These are phyloP conservation scores for Sicyos baderoa DNA, from an alignment of 306 rosid species.

Conservation along the genomic window DNA sequence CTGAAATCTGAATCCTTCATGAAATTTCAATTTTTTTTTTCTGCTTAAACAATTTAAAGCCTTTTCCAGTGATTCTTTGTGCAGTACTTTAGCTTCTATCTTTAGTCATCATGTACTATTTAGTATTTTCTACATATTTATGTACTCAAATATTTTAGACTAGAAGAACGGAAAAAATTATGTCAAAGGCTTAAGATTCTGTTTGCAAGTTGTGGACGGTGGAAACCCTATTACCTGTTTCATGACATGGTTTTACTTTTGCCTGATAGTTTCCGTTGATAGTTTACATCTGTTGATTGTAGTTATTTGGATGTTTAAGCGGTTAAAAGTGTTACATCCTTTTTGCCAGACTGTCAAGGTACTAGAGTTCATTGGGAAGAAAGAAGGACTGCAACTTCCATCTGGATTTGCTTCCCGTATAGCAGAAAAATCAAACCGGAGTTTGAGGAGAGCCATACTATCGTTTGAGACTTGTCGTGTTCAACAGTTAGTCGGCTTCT, in stretches of 20 bases:
- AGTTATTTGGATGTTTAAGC: neutral
- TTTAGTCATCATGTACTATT: neutral
- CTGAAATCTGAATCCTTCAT: too few relatives aligned
- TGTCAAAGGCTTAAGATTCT: neutral
- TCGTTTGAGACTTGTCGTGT: constrained; percentile 85
- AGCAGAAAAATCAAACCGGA: constrained; percentile 75
- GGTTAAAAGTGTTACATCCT: neutral
- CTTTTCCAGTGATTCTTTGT: neutral
- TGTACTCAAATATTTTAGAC: neutral
- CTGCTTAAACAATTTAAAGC: neutral
- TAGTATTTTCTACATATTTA: neutral
- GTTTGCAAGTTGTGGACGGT: constrained; percentile 3
- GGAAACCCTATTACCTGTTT: neutral
- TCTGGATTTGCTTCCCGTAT: constrained; percentile 59
- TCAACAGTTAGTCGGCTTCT: constrained; percentile 57
- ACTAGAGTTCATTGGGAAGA: constrained; percentile 68
- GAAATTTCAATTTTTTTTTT: neutral
- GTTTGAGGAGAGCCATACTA: constrained; percentile 75
- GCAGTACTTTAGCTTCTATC: neutral
- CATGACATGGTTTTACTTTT: neutral
- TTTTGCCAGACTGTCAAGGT: constrained; percentile 55
- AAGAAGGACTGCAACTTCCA: constrained; percentile 81
- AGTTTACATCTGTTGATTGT: neutral
- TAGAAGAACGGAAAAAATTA: too few relatives aligned
- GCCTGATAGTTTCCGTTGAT: neutral